Evolutionary conservation across 106 monocot species (phyloP).

Genomic region (Dendrobium catenatum): DNA sequence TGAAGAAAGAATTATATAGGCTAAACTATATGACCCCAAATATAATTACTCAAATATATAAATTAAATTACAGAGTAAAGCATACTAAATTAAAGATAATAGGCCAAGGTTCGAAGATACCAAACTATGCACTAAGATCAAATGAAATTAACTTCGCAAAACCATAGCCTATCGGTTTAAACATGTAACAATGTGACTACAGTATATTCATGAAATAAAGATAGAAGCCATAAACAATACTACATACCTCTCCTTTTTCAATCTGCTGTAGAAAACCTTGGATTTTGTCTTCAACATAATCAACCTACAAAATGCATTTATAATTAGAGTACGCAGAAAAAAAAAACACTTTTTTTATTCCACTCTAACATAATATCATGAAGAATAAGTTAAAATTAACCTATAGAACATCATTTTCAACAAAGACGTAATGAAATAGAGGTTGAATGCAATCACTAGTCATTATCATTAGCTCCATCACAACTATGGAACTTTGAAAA

Average conservation of each 20-base stretch:
- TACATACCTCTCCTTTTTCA: conserved; percentile 54
- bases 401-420: background rate
- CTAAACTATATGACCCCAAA: background rate
- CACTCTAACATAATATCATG: background rate
- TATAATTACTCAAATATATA: background rate
- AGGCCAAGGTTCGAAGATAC: background rate
- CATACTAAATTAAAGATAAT: background rate
- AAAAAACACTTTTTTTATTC: background rate
- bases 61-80: background rate
- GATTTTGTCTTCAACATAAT: conserved; percentile 54
- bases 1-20: background rate
- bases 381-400: background rate
- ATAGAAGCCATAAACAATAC: background rate
- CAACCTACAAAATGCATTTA: conserved; percentile 41
- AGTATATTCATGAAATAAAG: background rate
- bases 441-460: background rate
- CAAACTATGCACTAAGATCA: background rate
- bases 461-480: background rate
- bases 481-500: background rate
- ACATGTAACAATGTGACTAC: background rate
- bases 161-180: background rate
- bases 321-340: background rate
- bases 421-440: background rate
- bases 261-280: conserved; percentile 47
- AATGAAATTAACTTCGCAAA: background rate